phyloP scores from a whole-genome alignment of 805 yeast species.

The Zygotorulaspora chibaensis region DNA sequence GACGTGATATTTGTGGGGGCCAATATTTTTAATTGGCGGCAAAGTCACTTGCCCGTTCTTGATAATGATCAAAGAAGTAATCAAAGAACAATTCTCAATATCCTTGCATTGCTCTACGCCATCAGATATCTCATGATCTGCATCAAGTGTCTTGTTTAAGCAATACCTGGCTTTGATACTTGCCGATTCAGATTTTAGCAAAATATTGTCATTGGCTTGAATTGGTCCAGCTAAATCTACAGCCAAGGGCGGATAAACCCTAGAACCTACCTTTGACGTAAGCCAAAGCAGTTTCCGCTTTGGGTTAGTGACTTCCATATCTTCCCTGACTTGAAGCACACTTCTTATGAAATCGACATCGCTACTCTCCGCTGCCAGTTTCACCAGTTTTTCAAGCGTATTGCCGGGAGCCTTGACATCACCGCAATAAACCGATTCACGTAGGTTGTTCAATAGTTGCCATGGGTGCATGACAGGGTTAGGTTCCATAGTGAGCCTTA shows the following conservation, averaged over 20 bases:
- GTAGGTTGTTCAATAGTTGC: constrained; percentile 9
- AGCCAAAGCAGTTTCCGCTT: constrained; percentile 24
- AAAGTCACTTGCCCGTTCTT: constrained; percentile 23
- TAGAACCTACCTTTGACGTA: constrained; percentile 19
- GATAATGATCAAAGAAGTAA: constrained; percentile 59
- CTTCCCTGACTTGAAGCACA: constrained; percentile 15
- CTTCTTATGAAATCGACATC: constrained; percentile 14
- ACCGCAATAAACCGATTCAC: constrained; percentile 8
- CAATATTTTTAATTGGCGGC: constrained; percentile 15
- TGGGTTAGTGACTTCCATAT: constrained; percentile 6
- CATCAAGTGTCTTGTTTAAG: constrained; percentile 2
- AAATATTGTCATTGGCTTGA: constrained; percentile 17
- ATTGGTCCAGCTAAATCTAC: constrained; percentile 20
- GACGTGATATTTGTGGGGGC: constrained; percentile 14
- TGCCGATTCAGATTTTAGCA: constrained; percentile 1
- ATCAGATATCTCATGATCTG: constrained; percentile 3
- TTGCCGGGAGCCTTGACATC: not conserved
- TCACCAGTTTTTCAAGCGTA: constrained; percentile 3
- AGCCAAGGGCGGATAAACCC: constrained; percentile 28
- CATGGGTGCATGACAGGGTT: constrained; percentile 8
- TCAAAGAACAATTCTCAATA: constrained; percentile 68
- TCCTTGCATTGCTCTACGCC: constrained; percentile 23
- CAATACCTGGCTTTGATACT: constrained; percentile 11
- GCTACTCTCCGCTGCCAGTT: constrained; percentile 9
- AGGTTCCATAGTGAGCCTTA: not conserved